Evolutionary conservation across 805 yeast species (phyloP).

Genomic region (Candida hungchunana): DNA sequence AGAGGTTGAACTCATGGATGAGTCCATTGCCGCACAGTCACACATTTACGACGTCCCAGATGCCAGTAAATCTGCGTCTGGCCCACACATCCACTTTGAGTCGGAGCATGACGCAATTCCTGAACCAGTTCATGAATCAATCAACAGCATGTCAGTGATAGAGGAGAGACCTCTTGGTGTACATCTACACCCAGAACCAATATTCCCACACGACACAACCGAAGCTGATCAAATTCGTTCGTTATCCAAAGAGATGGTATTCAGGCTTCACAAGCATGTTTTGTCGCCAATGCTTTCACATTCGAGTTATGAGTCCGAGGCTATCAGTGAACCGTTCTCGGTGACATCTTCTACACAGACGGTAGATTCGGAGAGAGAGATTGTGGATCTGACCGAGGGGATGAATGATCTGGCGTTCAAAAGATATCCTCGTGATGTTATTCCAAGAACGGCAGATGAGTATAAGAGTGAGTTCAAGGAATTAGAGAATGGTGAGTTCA

Average conservation of each 20-base stretch:
- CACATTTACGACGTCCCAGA: conserved; percentile 12
- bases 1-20: conserved; percentile 12
- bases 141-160: neutral
- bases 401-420: conserved; percentile 5
- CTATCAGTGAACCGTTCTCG: conserved; percentile 23
- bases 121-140: conserved; percentile 1
- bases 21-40: conserved; percentile 15
- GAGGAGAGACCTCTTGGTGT: conserved; percentile 15
- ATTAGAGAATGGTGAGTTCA: conserved; percentile 17
- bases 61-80: too few relatives aligned
- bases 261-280: conserved; percentile 2
- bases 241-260: conserved; percentile 1
- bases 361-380: conserved; percentile 1
- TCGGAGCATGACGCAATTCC: neutral
- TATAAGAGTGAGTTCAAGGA: conserved; percentile 17
- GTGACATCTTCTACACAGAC: conserved; percentile 12
- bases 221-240: conserved; percentile 21
- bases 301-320: conserved; percentile 24
- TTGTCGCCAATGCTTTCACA: conserved; percentile 20
- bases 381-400: conserved; percentile 7
- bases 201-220: conserved; percentile 14
- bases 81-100: neutral
- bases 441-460: neutral
- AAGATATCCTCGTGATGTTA: neutral
- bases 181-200: conserved; percentile 15